These are phyloP conservation scores for Cordyceps cateniannulata DNA, from an alignment of 2,329 filamentous ascomycete species.

Conservation along the genomic window DNA sequence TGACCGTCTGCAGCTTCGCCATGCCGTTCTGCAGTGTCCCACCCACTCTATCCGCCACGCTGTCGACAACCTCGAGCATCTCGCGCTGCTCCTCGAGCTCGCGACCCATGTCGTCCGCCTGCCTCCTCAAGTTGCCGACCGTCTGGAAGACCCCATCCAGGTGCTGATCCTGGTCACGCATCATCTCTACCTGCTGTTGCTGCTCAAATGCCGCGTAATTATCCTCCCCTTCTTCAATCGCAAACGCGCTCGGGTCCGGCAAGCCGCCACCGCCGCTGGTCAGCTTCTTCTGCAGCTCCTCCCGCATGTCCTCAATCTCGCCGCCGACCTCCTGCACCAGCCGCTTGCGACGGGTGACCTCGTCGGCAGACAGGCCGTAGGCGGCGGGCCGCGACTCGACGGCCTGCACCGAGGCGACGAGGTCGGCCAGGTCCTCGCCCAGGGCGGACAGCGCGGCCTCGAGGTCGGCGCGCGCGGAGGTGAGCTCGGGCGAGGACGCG, in stretches of 20 bases:
- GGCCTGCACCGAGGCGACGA: conserved; percentile 78
- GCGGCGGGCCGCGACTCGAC: conserved; percentile 81
- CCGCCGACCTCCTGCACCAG: conserved; percentile 84
- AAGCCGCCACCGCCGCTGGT: conserved; percentile 35
- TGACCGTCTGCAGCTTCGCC: conserved; percentile 77
- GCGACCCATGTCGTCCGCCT: conserved; percentile 92
- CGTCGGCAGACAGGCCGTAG: conserved; percentile 77
- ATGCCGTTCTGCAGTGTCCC: conserved; percentile 80
- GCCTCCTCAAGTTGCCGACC: conserved; percentile 80
- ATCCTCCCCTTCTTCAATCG: conserved; percentile 39
- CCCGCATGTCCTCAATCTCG: conserved; percentile 84
- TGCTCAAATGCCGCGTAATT: conserved; percentile 77
- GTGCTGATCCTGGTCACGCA: conserved; percentile 90
- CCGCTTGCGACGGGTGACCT: conserved; percentile 71
- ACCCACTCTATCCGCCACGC: conserved; percentile 77
- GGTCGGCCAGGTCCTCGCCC: conserved; percentile 79
- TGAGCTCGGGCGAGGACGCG: conserved; percentile 73
- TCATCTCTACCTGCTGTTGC: conserved; percentile 82
- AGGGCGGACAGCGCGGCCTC: conserved; percentile 59
- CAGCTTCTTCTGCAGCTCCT: conserved; percentile 63
- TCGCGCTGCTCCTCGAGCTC: conserved; percentile 93
- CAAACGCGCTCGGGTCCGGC: conserved; percentile 49
- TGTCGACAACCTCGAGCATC: conserved; percentile 81
- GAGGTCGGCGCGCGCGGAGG: conserved; percentile 67
- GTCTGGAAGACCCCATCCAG: conserved; percentile 90